Evolutionary conservation across 257 asterid species (phyloP).

Genomic region (Verbascum thapsus): DNA sequence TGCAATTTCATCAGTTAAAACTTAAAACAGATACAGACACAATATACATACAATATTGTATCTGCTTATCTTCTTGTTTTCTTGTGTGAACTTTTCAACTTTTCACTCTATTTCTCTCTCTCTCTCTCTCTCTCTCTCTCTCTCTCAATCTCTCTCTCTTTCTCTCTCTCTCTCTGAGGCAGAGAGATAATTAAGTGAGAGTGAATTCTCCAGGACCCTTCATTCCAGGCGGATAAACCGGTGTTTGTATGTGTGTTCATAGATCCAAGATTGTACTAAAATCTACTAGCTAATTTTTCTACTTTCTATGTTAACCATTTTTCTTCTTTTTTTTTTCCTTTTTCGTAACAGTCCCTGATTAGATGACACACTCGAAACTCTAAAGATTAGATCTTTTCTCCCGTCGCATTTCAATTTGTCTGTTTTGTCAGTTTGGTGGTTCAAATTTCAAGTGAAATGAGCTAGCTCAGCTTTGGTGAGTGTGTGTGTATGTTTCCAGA

Average conservation of each 20-base stretch:
- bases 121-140: constrained; percentile 27
- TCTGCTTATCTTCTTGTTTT: constrained; percentile 49
- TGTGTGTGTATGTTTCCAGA: constrained; percentile 11
- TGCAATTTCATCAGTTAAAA: not conserved
- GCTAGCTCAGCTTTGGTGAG: constrained; percentile 14
- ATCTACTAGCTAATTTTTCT: too few species aligned
- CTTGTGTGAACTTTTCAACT: constrained; percentile 32
- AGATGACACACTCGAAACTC: not conserved
- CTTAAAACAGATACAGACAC: too few species aligned
- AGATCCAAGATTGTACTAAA: constrained; percentile 48
- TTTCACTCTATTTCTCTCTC: constrained; percentile 21
- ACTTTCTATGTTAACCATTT: constrained; percentile 9
- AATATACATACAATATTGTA: constrained; percentile 38
- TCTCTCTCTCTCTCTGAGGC: too few species aligned
- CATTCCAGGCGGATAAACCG: constrained; percentile 69
- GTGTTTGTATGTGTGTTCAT: constrained; percentile 39
- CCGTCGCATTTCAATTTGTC: constrained; percentile 30
- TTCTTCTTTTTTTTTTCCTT: constrained; percentile 13
- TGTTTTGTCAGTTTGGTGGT: constrained; percentile 19
- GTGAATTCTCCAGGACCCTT: constrained; percentile 46
- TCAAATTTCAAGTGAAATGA: constrained; percentile 23
- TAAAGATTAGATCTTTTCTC: constrained; percentile 30
- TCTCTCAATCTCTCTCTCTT: too few species aligned
- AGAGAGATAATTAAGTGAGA: too few species aligned
- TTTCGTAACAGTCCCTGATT: constrained; percentile 27